These are phyloP conservation scores for Tolypocladium album DNA, from an alignment of 2,329 filamentous ascomycete genomes.

Conservation along the genomic window DNA sequence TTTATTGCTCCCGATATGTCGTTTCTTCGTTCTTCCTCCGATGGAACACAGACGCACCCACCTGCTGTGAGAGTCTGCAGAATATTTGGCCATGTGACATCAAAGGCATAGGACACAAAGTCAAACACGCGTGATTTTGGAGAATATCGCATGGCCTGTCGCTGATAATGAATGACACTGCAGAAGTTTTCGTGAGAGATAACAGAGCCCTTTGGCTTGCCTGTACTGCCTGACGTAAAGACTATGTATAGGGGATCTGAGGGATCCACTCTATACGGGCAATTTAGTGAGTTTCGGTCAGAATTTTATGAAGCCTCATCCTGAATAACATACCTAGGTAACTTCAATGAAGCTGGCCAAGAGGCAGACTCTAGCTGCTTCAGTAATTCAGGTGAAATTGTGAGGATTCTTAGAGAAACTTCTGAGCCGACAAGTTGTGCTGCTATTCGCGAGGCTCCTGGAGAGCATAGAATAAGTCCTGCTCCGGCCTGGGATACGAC, in stretches of 20 bases:
- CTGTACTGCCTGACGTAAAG: constrained; percentile 11
- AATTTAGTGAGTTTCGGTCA: too few relatives aligned
- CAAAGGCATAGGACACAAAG: constrained; percentile 6
- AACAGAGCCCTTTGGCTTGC: constrained; percentile 9
- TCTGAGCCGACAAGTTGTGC: not conserved
- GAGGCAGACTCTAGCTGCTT: not conserved
- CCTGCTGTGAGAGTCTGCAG: constrained; percentile 3
- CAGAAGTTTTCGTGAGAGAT: constrained; percentile 5
- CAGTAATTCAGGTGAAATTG: not conserved
- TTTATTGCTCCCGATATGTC: not conserved
- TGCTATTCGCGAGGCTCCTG: not conserved
- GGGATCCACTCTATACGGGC: not conserved
- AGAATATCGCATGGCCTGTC: not conserved
- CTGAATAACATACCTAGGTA: not conserved
- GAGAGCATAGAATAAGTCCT: constrained; percentile 3
- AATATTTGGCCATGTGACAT: constrained; percentile 3
- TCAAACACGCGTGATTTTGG: constrained; percentile 4
- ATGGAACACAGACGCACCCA: constrained; percentile 7
- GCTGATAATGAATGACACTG: constrained; percentile 3
- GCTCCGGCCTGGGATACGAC: constrained; percentile 5
- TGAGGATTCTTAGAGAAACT: not conserved
- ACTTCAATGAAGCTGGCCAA: not conserved
- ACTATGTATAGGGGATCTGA: constrained; percentile 3
- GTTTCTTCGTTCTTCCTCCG: constrained; percentile 1
- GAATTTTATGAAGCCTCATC: not conserved